phyloP scores from a whole-genome alignment of 805 yeast genomes.

The Sungouiozyma intestinalis region DNA sequence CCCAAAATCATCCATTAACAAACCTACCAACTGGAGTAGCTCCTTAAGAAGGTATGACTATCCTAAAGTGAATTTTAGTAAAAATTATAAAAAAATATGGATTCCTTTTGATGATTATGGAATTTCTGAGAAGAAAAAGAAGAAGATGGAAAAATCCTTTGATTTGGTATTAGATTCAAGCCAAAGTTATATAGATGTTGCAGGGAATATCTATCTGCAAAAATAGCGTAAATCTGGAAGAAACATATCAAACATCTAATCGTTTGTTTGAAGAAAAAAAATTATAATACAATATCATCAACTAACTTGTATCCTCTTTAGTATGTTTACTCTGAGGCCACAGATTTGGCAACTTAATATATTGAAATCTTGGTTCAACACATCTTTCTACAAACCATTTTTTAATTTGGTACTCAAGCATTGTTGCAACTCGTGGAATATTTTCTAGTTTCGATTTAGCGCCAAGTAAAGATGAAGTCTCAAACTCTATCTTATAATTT shows the following conservation, averaged over 20 bases:
- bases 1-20: neutral
- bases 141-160: slow-evolving; percentile 8
- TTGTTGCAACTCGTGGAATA: slow-evolving; percentile 79
- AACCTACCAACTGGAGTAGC: neutral
- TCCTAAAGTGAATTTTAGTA: slow-evolving; percentile 4
- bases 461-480: slow-evolving; percentile 82
- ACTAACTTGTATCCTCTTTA: slow-evolving; percentile 29
- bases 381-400: slow-evolving; percentile 89
- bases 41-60: slow-evolving; percentile 1
- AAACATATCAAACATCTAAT: too few relatives aligned
- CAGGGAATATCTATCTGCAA: slow-evolving; percentile 11
- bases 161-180: slow-evolving; percentile 8
- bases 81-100: slow-evolving; percentile 27
- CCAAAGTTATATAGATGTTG: slow-evolving; percentile 7
- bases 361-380: slow-evolving; percentile 87
- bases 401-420: slow-evolving; percentile 72
- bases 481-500: slow-evolving; percentile 81
- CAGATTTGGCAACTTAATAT: slow-evolving; percentile 70
- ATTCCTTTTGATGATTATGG: slow-evolving; percentile 34
- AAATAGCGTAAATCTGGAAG: too few relatives aligned
- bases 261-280: neutral
- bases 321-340: slow-evolving; percentile 69
- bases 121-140: slow-evolving; percentile 20
- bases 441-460: slow-evolving; percentile 86
- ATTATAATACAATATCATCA: neutral